Evolutionary conservation across 805 yeast species (phyloP).

Genomic region (Cyberlindnera lachancei): DNA sequence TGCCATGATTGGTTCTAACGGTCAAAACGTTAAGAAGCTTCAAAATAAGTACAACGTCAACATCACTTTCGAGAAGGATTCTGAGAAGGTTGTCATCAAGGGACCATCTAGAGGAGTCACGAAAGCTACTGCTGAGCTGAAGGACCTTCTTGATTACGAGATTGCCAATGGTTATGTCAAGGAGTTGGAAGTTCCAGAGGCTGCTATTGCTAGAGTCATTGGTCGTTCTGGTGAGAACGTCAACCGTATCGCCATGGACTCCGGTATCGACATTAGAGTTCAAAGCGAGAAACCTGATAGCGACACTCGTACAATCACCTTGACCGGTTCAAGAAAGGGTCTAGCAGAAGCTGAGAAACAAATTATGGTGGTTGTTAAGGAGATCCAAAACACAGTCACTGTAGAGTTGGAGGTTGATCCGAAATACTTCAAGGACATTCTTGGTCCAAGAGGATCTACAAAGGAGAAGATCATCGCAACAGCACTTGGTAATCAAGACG

Average conservation of each 20-base stretch:
- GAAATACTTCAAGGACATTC: conserved; percentile 15
- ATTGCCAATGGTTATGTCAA: conserved; percentile 72
- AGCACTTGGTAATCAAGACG: conserved; percentile 66
- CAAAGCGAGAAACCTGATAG: conserved; percentile 34
- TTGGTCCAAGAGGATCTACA: conserved; percentile 34
- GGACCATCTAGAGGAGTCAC: conserved; percentile 90
- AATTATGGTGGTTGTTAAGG: conserved; percentile 56
- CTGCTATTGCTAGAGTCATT: conserved; percentile 76
- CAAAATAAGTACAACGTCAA: conserved; percentile 81
- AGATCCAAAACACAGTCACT: conserved; percentile 34
- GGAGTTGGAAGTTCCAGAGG: conserved; percentile 57
- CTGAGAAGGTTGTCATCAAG: conserved; percentile 58
- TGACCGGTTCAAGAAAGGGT: conserved; percentile 72
- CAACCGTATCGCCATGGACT: conserved; percentile 64
- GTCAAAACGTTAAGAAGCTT: conserved; percentile 73
- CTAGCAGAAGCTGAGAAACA: conserved; percentile 63
- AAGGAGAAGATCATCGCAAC: conserved; percentile 64
- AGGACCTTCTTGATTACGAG: conserved; percentile 78
- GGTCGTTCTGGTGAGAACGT: conserved; percentile 85
- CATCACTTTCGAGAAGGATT: conserved; percentile 64
- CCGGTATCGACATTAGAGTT: conserved; percentile 39
- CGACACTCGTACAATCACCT: conserved; percentile 53
- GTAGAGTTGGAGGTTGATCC: conserved; percentile 15
- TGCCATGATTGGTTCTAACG: conserved; percentile 75
- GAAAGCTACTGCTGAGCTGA: conserved; percentile 75